Conservation (phyloP, 2,329 filamentous ascomycete genomes). For the Emmonsia crescens region DNA sequence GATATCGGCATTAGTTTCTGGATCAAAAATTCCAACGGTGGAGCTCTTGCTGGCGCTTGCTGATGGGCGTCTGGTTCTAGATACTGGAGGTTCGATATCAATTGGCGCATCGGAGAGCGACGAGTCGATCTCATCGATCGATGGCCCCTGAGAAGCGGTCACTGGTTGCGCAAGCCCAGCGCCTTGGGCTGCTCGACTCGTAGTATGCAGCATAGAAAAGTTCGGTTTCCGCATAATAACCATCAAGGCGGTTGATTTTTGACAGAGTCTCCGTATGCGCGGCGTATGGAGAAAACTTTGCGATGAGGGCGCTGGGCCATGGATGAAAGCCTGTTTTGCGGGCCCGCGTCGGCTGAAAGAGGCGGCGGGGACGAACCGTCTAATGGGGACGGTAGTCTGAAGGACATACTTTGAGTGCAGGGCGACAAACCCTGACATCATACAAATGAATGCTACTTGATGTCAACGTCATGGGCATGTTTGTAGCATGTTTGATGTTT, state of each 20-base stretch:
- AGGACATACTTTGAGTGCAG: background rate
- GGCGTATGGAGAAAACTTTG: background rate
- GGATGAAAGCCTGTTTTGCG: background rate
- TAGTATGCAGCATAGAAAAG: background rate
- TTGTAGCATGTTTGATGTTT: background rate
- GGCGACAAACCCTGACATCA: constrained; percentile 1
- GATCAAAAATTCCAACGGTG: constrained; percentile 28
- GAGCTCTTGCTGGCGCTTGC: background rate
- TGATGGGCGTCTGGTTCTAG: background rate
- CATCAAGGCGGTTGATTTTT: background rate
- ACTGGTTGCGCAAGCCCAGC: background rate
- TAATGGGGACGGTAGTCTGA: background rate
- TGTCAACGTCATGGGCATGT: background rate
- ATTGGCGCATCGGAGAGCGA: constrained; percentile 1
- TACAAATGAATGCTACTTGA: background rate
- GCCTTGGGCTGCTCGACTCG: background rate
- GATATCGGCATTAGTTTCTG: constrained; percentile 45
- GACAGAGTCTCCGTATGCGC: background rate
- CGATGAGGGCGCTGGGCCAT: background rate
- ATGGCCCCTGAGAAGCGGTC: background rate
- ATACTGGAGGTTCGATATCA: background rate
- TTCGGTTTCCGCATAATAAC: background rate
- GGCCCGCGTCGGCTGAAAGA: background rate
- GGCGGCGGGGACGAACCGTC: background rate
- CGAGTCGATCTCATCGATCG: background rate